These are phyloP conservation scores for Cryphonectria carpinicola DNA, from an alignment of 2,329 filamentous ascomycete genomes.

Conservation along the genomic window DNA sequence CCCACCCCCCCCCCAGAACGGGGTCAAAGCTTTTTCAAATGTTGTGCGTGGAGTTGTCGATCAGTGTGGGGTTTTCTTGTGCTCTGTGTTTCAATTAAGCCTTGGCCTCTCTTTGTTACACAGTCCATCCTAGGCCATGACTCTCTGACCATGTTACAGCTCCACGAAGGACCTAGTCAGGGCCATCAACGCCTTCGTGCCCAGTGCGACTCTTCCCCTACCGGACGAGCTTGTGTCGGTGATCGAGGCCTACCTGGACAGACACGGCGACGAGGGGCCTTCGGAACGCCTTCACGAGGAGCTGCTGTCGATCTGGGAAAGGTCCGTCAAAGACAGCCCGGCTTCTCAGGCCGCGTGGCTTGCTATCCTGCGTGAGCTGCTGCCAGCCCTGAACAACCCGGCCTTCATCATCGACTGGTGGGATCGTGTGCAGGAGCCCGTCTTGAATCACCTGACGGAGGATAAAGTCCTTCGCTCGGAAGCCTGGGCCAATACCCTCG, in stretches of 20 bases:
- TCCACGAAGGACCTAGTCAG: constrained; percentile 65
- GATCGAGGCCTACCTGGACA: constrained; percentile 70
- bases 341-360: constrained; percentile 70
- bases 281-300: constrained; percentile 77
- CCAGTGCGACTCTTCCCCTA: constrained; percentile 61
- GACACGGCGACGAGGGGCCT: constrained; percentile 69
- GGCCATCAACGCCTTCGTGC: constrained; percentile 56
- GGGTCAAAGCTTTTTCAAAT: neutral
- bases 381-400: constrained; percentile 65
- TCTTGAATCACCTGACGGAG: constrained; percentile 57
- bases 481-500: constrained; percentile 65
- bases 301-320: constrained; percentile 68
- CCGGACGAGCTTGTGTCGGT: constrained; percentile 66
- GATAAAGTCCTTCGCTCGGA: constrained; percentile 69
- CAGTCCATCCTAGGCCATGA: neutral
- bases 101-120: neutral
- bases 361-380: constrained; percentile 65
- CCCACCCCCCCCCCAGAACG: neutral
- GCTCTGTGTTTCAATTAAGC: neutral
- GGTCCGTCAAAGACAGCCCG: constrained; percentile 60
- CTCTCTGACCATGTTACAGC: constrained; percentile 40
- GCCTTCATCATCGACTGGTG: constrained; percentile 73
- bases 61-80: neutral
- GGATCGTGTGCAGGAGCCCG: constrained; percentile 62
- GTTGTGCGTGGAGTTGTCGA: neutral